phyloP scores from a whole-genome alignment of 352 stramenopile genomes.

The Globisporangium heterothallicum region DNA sequence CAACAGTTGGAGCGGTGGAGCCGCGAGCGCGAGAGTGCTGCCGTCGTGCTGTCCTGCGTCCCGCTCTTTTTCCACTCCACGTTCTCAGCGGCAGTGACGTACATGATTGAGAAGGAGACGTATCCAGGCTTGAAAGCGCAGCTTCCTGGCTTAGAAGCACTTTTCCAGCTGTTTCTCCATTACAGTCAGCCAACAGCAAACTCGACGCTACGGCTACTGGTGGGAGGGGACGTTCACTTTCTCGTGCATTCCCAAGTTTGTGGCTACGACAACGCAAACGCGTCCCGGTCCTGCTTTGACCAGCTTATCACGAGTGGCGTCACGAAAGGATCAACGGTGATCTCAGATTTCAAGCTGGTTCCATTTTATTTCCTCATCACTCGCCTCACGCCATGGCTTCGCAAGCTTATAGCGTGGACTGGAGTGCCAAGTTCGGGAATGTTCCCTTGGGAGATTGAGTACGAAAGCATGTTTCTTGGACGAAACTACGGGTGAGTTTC shows the following conservation, averaged over 20 bases:
- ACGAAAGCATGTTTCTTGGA: slow-evolving; percentile 41
- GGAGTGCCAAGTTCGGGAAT: slow-evolving; percentile 7
- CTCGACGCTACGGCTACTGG: slow-evolving; percentile 28
- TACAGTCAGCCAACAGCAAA: slow-evolving; percentile 13
- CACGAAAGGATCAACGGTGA: slow-evolving; percentile 53
- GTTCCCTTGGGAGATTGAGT: slow-evolving; percentile 31
- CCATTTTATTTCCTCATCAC: slow-evolving; percentile 51
- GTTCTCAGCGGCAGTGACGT: slow-evolving; percentile 38
- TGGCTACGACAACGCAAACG: background rate
- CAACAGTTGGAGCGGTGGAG: slow-evolving; percentile 16
- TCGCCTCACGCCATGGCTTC: slow-evolving; percentile 25
- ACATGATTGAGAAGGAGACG: slow-evolving; percentile 52
- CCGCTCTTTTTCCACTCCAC: slow-evolving; percentile 69
- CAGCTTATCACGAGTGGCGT: slow-evolving; percentile 65
- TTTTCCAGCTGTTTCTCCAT: slow-evolving; percentile 31
- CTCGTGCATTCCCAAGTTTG: slow-evolving; percentile 48
- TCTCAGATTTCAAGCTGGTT: slow-evolving; percentile 45
- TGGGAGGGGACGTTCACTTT: slow-evolving; percentile 63
- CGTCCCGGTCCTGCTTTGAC: slow-evolving; percentile 29
- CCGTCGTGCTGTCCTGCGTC: slow-evolving; percentile 45
- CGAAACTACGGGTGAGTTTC: slow-evolving; percentile 55
- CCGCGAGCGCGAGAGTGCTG: slow-evolving; percentile 11
- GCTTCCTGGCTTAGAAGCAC: slow-evolving; percentile 22
- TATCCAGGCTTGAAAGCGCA: slow-evolving; percentile 50
- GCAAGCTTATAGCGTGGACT: slow-evolving; percentile 17